Base-by-base conservation (phyloP, 306 rosid species). In the Citrullus colocynthis region DNA sequence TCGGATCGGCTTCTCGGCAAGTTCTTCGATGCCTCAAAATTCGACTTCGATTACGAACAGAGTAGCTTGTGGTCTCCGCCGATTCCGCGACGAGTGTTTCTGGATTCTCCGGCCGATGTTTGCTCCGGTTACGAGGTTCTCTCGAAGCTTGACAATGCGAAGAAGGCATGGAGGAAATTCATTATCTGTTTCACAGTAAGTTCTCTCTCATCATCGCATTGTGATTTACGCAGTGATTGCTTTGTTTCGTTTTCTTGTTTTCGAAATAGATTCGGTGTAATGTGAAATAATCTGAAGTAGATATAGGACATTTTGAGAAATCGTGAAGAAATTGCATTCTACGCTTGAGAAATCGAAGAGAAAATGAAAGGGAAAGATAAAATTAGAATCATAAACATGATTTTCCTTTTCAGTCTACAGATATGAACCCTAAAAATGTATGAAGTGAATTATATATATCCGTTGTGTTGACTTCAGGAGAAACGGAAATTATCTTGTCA, bases 31-130 rank as follows among this genome's bases (percentile, higher is more conserved):
- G 86, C 89, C 13, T 82, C 89, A 17, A 82, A 89, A 58, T 86
- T 81, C 52, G 88, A 84, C 71, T 89, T 86, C 36, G 88, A 86
- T 60, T 86, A 83, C 44, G 72, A 83, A 80, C 81, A 89, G 74
- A 89, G 93, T 78, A 80, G 90, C 13, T 60, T 89, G 80, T 89
- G 93, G 93, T 89, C 93, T 77, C 91, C 93, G 39, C 91, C 90
- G 0, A 6, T 87, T 24, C 78, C 30, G 18, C 64, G 85, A 15
- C 82, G 75, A 4, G 88, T 52, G 44, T 89, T 86, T 36, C 67
- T 88, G 71, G 86, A 78, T 8, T 78, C 91, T 0, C 88, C 91
- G 1, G 84, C 76, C 21, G 66, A 78, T 56, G 71, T 81, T 41
- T 78, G 70, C 16, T 72, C 62, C 6, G 70, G 81, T 45, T 73